A percentile compares a stretch with the other conserved stretches of the same genome.
Evolutionary conservation across 495 filamentous ascomycete species (phyloP).

Genomic region (Penicillium psychrofluorescens): DNA sequence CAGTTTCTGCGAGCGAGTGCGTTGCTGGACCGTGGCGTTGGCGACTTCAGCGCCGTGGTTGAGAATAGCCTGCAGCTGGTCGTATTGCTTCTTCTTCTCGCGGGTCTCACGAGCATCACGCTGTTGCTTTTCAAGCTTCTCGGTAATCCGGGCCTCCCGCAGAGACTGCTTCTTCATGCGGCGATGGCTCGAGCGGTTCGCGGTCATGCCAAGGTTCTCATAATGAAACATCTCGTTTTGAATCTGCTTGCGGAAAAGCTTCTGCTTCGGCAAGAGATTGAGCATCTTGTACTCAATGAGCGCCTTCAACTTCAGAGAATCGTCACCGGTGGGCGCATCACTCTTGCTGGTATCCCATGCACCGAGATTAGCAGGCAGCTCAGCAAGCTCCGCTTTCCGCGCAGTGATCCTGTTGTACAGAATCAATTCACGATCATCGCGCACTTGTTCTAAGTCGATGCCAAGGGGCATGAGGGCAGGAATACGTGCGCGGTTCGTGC

Average conservation of each 20-base stretch:
- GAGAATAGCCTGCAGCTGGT: slow-evolving; percentile 72
- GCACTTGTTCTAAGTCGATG: slow-evolving; percentile 67
- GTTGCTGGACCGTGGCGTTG: slow-evolving; percentile 46
- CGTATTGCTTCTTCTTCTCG: slow-evolving; percentile 92
- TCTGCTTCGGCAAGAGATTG: slow-evolving; percentile 74
- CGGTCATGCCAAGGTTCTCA: slow-evolving; percentile 90
- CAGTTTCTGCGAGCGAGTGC: slow-evolving; percentile 68
- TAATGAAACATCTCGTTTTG: slow-evolving; percentile 85
- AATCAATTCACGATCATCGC: slow-evolving; percentile 78
- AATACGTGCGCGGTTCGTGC: slow-evolving; percentile 66
- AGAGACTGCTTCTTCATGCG: slow-evolving; percentile 94
- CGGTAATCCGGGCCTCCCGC: slow-evolving; percentile 92
- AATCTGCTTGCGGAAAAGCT: slow-evolving; percentile 74
- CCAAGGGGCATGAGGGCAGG: slow-evolving; percentile 84
- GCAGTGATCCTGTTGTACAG: slow-evolving; percentile 83
- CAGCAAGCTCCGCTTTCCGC: slow-evolving; percentile 74
- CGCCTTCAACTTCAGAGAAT: slow-evolving; percentile 79
- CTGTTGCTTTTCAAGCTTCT: slow-evolving; percentile 98
- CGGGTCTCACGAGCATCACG: slow-evolving; percentile 87
- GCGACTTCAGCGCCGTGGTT: slow-evolving; percentile 61
- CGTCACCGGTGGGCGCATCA: slow-evolving; percentile 64
- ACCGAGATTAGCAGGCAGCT: slow-evolving; percentile 70
- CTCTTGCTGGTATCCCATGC: slow-evolving; percentile 73
- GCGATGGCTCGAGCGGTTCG: slow-evolving; percentile 80
- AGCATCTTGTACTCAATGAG: slow-evolving; percentile 90